Base-by-base conservation (phyloP, 345 rosid species). In the Physaria fendleri region DNA sequence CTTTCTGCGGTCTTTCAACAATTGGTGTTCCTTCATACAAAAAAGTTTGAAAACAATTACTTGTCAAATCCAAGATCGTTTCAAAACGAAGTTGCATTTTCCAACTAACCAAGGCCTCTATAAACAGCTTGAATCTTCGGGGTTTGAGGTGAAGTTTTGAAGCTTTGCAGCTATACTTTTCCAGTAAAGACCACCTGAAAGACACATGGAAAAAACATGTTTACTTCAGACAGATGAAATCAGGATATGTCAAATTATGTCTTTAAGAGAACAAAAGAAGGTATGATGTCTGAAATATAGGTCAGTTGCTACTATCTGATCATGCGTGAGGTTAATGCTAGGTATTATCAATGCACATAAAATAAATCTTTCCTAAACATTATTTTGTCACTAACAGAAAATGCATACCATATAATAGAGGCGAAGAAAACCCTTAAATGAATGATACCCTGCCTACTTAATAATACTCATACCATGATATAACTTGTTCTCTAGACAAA, bases 111-210 rank as follows among this genome's bases (percentile, higher is more conserved):
- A 94, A 78, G 55, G 97, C 90, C 72, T 94, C 99, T 68, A 90
- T 40, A 74, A 94, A 94, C 64, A 87, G 72, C 79, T 94, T 94
- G 67, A 87, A 90, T 74, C 97, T 82, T 60, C 99, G 84, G 1
- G 97, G 99, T 78, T 87, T 94, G 56, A 87, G 72, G 73, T 90
- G 99, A 79, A 94, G 97, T 78, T 94, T 94, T 65, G 99, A 94
- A 67, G 97, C 97, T 81, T 88, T 90, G 77, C 95, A 94, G 72
- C 96, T 90, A 71, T 94, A 85, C 71, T 90, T 94, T 75, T 90
- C 99, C 77, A 94, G 76, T 64, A 94, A 79, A 69, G 99, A 87
- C 97, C 99, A 94, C 99, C 99, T 94, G 78, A 44, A 73, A 61
- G 66, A 62, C 25, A 64, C 30, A 42, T 40, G 34, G 34, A 29